A percentile compares a stretch with the other conserved stretches of the same genome.
Conservation (phyloP, 768 basidiomycete genomes). For the Fistulinella prunicolor region DNA sequence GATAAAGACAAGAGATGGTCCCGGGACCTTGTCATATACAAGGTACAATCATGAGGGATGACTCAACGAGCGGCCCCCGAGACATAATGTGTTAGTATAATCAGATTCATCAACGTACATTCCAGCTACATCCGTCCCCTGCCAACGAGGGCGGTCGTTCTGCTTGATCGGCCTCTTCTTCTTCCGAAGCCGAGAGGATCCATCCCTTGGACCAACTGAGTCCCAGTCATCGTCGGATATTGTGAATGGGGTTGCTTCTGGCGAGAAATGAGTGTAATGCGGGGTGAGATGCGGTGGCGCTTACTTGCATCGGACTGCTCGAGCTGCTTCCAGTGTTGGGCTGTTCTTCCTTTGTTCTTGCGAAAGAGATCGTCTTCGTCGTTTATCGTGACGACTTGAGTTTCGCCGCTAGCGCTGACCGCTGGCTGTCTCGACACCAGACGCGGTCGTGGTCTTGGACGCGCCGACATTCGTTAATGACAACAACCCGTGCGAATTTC, state of each 20-base stretch:
- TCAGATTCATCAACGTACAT: constrained; percentile 36
- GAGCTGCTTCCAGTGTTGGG: constrained; percentile 57
- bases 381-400: constrained; percentile 21
- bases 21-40: constrained; percentile 7
- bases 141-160: constrained; percentile 40
- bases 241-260: constrained; percentile 24
- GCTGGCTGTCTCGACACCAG: constrained; percentile 31
- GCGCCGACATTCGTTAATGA: constrained; percentile 29
- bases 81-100: neutral
- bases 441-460: constrained; percentile 53
- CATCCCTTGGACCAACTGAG: constrained; percentile 4
- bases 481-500: constrained; percentile 30
- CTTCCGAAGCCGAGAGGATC: constrained; percentile 37
- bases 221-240: constrained; percentile 26
- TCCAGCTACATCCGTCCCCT: constrained; percentile 35
- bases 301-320: constrained; percentile 56
- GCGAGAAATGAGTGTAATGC: constrained; percentile 6
- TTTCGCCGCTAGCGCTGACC: constrained; percentile 1
- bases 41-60: neutral
- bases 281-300: constrained; percentile 8
- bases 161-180: constrained; percentile 37
- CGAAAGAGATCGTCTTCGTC: constrained; percentile 73
- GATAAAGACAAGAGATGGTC: constrained; percentile 7
- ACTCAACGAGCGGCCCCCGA: neutral
- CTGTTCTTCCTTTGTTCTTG: constrained; percentile 57